These are phyloP conservation scores for Parmales sp. DNA, from an alignment of 108 stramenopile species.

Conservation along the genomic window DNA sequence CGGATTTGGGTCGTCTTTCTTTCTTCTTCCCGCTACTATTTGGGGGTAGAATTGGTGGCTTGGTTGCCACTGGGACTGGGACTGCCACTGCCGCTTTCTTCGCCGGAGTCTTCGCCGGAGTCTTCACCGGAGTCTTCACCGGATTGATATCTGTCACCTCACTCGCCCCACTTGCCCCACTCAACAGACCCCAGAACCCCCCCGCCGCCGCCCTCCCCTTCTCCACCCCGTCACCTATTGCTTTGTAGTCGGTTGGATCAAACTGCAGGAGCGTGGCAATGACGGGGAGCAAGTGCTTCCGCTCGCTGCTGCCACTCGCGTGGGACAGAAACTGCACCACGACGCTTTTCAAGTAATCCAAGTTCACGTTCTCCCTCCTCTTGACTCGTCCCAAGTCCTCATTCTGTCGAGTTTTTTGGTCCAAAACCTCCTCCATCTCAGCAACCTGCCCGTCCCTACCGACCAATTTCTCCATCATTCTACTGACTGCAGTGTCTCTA, in stretches of 20 bases:
- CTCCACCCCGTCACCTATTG: conserved; percentile 47
- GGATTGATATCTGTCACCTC: too few species aligned
- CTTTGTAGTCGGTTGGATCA: conserved; percentile 62
- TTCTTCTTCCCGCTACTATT: too few species aligned
- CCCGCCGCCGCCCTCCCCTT: not conserved
- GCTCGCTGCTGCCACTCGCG: conserved; percentile 71
- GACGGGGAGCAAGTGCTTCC: conserved; percentile 63
- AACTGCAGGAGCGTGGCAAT: conserved; percentile 62
- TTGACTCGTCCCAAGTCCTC: conserved; percentile 62
- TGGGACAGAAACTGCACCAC: conserved; percentile 78
- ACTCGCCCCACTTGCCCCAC: too few species aligned
- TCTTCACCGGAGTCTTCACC: not conserved
- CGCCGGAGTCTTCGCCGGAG: not conserved
- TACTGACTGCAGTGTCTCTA: conserved; percentile 58
- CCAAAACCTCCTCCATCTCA: conserved; percentile 44
- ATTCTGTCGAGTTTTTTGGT: conserved; percentile 56
- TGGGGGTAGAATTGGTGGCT: too few species aligned
- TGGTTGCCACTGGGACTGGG: too few species aligned
- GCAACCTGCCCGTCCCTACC: conserved; percentile 63
- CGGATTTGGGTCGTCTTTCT: too few species aligned
- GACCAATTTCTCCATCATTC: conserved; percentile 48
- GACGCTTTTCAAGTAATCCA: conserved; percentile 80
- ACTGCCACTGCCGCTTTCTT: not conserved
- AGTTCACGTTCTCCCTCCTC: conserved; percentile 71
- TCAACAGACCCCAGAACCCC: not conserved